Conservation (phyloP, 176 grass and related monocot genomes). For the Musa acuminata region DNA sequence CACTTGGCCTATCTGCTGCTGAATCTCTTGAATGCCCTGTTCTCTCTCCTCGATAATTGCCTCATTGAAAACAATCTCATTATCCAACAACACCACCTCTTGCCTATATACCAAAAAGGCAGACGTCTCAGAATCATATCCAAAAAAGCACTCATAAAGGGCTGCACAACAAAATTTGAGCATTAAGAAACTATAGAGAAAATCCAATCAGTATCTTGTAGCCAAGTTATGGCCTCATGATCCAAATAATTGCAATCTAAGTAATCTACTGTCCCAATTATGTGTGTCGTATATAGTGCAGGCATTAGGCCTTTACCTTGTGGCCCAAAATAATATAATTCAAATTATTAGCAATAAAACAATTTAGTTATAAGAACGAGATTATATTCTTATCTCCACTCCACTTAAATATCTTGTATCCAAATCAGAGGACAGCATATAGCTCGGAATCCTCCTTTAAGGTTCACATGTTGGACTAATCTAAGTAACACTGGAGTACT, state of each 20-base stretch:
- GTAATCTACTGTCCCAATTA: no score
- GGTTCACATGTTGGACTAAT: neutral
- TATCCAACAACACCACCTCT: constrained; percentile 82
- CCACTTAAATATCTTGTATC: neutral
- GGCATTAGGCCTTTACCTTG: neutral
- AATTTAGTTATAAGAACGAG: neutral
- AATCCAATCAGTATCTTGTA: no score
- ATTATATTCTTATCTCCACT: neutral
- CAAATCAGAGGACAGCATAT: neutral
- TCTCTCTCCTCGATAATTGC: constrained; percentile 95
- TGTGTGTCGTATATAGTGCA: neutral
- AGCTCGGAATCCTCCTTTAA: neutral
- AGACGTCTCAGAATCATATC: neutral
- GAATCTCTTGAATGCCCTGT: constrained; percentile 85
- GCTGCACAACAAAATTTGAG: no score
- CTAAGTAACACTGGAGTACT: neutral
- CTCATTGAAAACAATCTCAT: constrained; percentile 92
- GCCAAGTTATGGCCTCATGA: no score
- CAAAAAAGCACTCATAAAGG: neutral
- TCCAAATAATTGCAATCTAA: no score
- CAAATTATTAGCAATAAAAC: neutral
- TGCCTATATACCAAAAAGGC: constrained; percentile 40
- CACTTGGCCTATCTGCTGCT: constrained; percentile 92
- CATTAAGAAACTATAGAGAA: no score
- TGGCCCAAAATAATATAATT: neutral